Evolutionary conservation across 2,329 filamentous ascomycete genomes (phyloP), one percentile per base, ranked within the genome.

Genomic region (Stylonectria norvegica): DNA sequence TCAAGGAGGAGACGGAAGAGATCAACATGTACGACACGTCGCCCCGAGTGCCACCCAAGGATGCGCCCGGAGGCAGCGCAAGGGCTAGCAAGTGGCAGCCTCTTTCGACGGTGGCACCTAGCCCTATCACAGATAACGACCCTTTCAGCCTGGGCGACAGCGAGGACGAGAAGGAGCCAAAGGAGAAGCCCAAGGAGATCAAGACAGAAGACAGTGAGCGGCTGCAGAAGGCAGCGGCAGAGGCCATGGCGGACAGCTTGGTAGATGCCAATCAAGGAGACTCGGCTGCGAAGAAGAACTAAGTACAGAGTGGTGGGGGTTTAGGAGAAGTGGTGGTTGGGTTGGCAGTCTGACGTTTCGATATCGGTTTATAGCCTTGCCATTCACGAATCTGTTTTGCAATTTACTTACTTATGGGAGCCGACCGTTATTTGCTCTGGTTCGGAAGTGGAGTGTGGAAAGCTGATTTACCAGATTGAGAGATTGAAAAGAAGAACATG

Each of bases 41-140:
- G 35, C 78, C 82, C 20, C 73, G 61, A 61, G 68, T 69, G 37
- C 73, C 65, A 19, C 71, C 70, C 51, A 81, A 74, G 65, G 79
- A 73, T 59, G 66, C 52, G 45, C 58, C 67, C 22, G 60, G 61
- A 17, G 62, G 70, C n/a, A 71, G 73, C 34, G 67, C 70, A 50
- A 93, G 89, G 69, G 67, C 79, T 32, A 96, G 90, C 76, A 98
- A 98, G 70, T 98, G 93, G 93, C 91, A 98, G 65, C 91, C 93
- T 8, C 71, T 98, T 54, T 89, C 90, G 10, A 77, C 84, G 0
- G 81, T 96, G 11, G 49, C 94, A 35, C 89, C 90, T 1, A 84
- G 79, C 48, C 90, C 91, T 11, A 85, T 95, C 47, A 76, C 78
- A 10, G 89, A 97, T 53, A 91, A 95, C 56, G 93, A 98, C 59